These are phyloP conservation scores for Fallopia convolvulus DNA, from an alignment of 148 eudicot genomes.

Conservation along the genomic window DNA sequence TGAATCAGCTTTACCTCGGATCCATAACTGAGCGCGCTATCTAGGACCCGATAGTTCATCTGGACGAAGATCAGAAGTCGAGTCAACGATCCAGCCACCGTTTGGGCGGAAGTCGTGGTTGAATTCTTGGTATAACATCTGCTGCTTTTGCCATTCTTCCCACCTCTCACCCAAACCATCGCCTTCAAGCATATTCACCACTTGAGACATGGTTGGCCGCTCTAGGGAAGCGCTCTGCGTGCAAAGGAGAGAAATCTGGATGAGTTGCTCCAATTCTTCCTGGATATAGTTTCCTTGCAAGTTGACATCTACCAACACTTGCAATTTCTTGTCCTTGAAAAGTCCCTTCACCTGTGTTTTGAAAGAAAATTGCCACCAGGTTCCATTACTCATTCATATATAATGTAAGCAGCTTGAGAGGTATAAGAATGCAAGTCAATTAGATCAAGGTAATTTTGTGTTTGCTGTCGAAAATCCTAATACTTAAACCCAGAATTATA, in stretches of 20 bases:
- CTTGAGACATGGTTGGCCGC: conserved; percentile 56
- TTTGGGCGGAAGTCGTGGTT: conserved; percentile 20
- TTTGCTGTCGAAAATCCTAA: no score
- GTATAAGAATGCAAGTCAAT: no score
- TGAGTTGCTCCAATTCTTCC: conserved; percentile 45
- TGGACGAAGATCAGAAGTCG: conserved; percentile 33
- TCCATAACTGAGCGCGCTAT: conserved; percentile 13
- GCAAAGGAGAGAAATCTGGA: conserved; percentile 51
- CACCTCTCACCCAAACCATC: conserved; percentile 52
- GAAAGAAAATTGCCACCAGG: no score
- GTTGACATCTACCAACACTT: conserved; percentile 39
- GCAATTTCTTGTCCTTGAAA: conserved; percentile 41
- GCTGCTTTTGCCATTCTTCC: conserved; percentile 55
- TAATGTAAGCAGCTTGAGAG: no score
- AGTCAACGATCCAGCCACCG: conserved; percentile 35
- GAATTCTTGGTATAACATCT: conserved; percentile 35
- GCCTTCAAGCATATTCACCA: conserved; percentile 55
- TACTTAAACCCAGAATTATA: no score
- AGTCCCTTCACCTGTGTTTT: conserved; percentile 42
- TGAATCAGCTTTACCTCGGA: not conserved
- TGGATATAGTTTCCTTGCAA: conserved; percentile 33
- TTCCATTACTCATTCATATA: no score
- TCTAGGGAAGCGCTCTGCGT: conserved; percentile 36
- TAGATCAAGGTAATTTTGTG: no score
- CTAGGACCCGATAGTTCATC: conserved; percentile 54